These are phyloP conservation scores for Tuber melanosporum DNA, from an alignment of 495 filamentous ascomycete species.

Conservation along the genomic window DNA sequence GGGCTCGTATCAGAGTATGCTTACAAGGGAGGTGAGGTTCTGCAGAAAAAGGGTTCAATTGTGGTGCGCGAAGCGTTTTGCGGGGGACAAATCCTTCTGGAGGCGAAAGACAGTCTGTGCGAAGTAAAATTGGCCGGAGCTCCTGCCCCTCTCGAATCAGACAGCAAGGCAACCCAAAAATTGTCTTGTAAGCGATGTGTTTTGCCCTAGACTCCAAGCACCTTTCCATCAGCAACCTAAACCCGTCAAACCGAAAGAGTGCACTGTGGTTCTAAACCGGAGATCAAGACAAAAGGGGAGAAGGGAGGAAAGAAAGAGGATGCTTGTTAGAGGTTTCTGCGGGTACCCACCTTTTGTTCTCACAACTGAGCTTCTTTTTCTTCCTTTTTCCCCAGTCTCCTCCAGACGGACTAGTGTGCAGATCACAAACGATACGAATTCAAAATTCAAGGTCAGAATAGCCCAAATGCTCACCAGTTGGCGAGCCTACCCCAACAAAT, in stretches of 20 bases:
- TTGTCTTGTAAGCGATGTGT: constrained; percentile 33
- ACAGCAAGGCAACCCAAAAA: constrained; percentile 24
- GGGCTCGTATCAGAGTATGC: constrained; percentile 3
- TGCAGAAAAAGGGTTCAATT: neutral
- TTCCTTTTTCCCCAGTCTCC: neutral
- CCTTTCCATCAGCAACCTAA: constrained; percentile 33
- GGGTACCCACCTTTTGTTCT: constrained; percentile 33
- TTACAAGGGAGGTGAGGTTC: neutral
- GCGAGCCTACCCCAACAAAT: constrained; percentile 20
- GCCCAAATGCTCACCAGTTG: neutral
- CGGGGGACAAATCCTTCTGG: constrained; percentile 12
- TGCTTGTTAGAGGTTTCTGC: constrained; percentile 17
- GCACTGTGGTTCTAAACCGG: neutral
- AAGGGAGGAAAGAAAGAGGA: constrained; percentile 12
- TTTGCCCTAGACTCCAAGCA: constrained; percentile 30
- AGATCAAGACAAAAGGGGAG: constrained; percentile 7
- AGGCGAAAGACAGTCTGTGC: constrained; percentile 32
- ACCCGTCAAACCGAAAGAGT: neutral
- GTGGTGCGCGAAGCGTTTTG: neutral
- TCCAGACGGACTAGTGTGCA: neutral
- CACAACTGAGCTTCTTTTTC: constrained; percentile 19
- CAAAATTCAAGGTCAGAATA: constrained; percentile 4
- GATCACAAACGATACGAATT: constrained; percentile 1
- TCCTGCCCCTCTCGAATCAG: constrained; percentile 31
- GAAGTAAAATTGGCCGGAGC: constrained; percentile 32